Conservation (phyloP, 1,284 basidiomycete species). For the Austroboletus olivaceoglutinosus region DNA sequence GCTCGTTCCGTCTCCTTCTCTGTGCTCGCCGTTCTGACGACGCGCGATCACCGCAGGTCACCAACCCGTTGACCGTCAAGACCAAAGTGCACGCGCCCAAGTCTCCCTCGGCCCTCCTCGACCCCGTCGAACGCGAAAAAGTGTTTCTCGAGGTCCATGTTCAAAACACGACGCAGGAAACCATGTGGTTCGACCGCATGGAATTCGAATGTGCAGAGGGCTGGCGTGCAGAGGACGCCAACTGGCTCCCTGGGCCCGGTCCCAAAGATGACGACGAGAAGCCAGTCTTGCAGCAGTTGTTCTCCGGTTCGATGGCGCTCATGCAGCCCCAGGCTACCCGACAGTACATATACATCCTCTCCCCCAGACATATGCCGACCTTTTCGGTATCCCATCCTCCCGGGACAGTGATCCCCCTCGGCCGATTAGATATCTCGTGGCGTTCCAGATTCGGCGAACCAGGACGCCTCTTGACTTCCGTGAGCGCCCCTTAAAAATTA, state of each 20-base stretch:
- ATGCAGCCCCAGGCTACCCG: slow-evolving; percentile 80
- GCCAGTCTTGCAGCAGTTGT: slow-evolving; percentile 38
- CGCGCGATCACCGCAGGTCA: slow-evolving; percentile 55
- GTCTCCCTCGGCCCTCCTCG: slow-evolving; percentile 68
- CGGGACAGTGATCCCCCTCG: slow-evolving; percentile 72
- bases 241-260: slow-evolving; percentile 24
- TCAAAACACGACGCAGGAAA: slow-evolving; percentile 77
- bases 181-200: slow-evolving; percentile 76
- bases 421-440: slow-evolving; percentile 82
- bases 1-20: neutral
- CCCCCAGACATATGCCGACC: slow-evolving; percentile 46
- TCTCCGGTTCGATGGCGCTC: slow-evolving; percentile 60
- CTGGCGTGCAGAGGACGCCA: slow-evolving; percentile 61
- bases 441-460: slow-evolving; percentile 77
- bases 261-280: slow-evolving; percentile 15
- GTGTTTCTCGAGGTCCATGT: slow-evolving; percentile 87
- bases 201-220: slow-evolving; percentile 70
- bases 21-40: neutral
- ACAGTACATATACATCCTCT: slow-evolving; percentile 82
- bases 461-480: slow-evolving; percentile 78
- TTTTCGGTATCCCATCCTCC: slow-evolving; percentile 56
- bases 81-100: slow-evolving; percentile 79
- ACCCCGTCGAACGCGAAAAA: slow-evolving; percentile 63
- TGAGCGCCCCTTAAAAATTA: too few species aligned
- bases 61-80: slow-evolving; percentile 85